Evolutionary conservation across 2,329 filamentous ascomycete species (phyloP), one percentile per base, ranked within the genome.

Genomic region (Exserohilum turcica): DNA sequence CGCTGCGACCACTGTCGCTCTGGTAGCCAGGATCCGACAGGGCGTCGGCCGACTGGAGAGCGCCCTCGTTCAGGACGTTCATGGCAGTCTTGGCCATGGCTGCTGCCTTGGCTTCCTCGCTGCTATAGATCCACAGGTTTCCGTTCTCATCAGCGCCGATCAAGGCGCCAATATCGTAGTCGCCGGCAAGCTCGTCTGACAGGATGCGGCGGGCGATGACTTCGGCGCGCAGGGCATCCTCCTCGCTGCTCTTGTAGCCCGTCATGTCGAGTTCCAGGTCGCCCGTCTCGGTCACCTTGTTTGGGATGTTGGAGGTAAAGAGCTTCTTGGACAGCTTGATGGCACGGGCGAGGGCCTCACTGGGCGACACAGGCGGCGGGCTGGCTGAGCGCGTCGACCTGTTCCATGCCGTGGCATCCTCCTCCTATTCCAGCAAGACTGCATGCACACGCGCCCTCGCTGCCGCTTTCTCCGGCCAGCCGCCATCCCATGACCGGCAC

Each of bases 61-160:
- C 78, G 10, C 76, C 73, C 3, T 80, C 76, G 43, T 81, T 78
- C 59, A 87, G 76, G 3, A 79, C 77, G 21, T 78, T 78, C 54
- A 86, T 71, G 1, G 78, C 76, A 2, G 81, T 79, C 64, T 82
- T 80, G 32, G 88, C 87, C 78, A 88, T 88, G 28, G 93, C 93
- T 6, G 90, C 89, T 66, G 94, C 89, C 70, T 97, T 97, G 19
- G 94, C 92, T 69, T 96, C 92, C 74, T 97, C 92, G 66, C 92
- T 97, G 76, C 92, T 94, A 78, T 99, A 99, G 62, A 99, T 97
- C 93, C 94, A 97, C n/a, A 99, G 81, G 67, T 99, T 99, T 6
- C 94, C 94, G 54, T 94, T 86, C 68, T 96, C 92, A 70, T 99
- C 94, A 38, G 94, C 93, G 10, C 92, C 94, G 65, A 99, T 96